Evolutionary conservation across 768 basidiomycete species (phyloP).

Genomic region (Candolleomyces efflorescens): DNA sequence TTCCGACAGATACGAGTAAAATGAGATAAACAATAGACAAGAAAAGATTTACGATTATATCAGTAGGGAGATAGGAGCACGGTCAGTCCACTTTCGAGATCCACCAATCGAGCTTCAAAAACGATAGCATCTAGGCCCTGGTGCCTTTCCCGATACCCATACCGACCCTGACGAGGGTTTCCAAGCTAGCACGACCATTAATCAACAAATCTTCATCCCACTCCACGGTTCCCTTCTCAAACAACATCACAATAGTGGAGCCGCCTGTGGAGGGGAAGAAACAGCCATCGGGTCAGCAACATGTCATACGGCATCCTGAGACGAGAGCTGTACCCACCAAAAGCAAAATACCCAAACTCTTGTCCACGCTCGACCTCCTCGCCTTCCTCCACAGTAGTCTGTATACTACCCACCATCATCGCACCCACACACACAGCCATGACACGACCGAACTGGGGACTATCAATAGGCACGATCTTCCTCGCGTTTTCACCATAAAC

Average conservation of each 20-base stretch:
- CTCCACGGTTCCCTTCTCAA: constrained; percentile 77
- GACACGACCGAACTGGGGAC: constrained; percentile 83
- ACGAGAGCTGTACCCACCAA: constrained; percentile 51
- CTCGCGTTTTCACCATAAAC: constrained; percentile 94
- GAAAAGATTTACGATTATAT: background rate
- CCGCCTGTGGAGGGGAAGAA: constrained; percentile 65
- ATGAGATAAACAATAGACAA: background rate
- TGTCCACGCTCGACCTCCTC: constrained; percentile 77
- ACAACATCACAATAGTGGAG: constrained; percentile 86
- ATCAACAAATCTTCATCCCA: constrained; percentile 91
- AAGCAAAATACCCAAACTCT: constrained; percentile 93
- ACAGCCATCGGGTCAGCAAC: background rate
- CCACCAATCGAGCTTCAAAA: background rate
- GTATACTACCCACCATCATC: constrained; percentile 94
- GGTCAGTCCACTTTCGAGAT: no score
- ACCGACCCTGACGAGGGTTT: constrained; percentile 85
- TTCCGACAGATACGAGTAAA: no score
- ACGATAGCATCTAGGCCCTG: background rate
- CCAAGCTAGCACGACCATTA: constrained; percentile 83
- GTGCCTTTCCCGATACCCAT: constrained; percentile 65
- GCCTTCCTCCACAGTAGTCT: constrained; percentile 83
- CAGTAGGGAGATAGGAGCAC: no score
- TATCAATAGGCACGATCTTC: constrained; percentile 90
- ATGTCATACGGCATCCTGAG: background rate
- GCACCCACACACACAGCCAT: constrained; percentile 92